Evolutionary conservation across 2,329 filamentous ascomycete genomes (phyloP).

Genomic region (Fusarium sp.): DNA sequence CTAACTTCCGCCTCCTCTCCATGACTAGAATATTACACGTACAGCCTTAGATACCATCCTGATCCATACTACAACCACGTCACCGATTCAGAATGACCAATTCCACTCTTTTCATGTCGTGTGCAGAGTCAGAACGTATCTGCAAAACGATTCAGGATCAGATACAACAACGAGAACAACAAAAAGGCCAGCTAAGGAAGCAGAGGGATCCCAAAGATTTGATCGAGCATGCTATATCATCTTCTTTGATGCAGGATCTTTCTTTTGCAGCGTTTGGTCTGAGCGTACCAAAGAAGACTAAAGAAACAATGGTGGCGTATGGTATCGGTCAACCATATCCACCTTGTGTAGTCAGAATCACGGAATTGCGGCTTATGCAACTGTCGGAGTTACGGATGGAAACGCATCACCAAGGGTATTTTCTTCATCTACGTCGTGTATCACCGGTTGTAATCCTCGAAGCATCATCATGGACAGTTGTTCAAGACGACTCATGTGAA

Average conservation of each 20-base stretch:
- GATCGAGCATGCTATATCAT: slow-evolving; percentile 46
- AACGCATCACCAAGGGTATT: slow-evolving; percentile 49
- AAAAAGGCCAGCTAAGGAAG: slow-evolving; percentile 38
- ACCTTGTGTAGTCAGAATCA: slow-evolving; percentile 39
- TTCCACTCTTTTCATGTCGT: slow-evolving; percentile 52
- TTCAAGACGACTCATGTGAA: slow-evolving; percentile 43
- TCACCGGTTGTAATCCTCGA: slow-evolving; percentile 45
- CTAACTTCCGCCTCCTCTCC: too few species aligned
- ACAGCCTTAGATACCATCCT: background rate
- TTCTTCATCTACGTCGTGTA: slow-evolving; percentile 46
- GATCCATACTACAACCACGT: background rate
- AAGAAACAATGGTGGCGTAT: slow-evolving; percentile 48
- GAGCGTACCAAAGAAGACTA: slow-evolving; percentile 19
- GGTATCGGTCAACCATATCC: slow-evolving; percentile 46
- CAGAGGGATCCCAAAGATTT: slow-evolving; percentile 33
- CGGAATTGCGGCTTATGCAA: slow-evolving; percentile 44
- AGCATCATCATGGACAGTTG: slow-evolving; percentile 50
- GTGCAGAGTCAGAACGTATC: slow-evolving; percentile 49
- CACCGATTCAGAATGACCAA: slow-evolving; percentile 26
- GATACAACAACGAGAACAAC: slow-evolving; percentile 40
- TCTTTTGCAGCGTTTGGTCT: slow-evolving; percentile 37
- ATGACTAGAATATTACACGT: fast-evolving
- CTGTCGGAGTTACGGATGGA: slow-evolving; percentile 47
- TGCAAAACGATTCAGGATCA: slow-evolving; percentile 40
- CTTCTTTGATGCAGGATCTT: slow-evolving; percentile 53